Percentiles rank a stretch among this genome's conserved stretches.
Evolutionary conservation across 257 asterid genomes (phyloP).

Genomic region (Salvia splendens): DNA sequence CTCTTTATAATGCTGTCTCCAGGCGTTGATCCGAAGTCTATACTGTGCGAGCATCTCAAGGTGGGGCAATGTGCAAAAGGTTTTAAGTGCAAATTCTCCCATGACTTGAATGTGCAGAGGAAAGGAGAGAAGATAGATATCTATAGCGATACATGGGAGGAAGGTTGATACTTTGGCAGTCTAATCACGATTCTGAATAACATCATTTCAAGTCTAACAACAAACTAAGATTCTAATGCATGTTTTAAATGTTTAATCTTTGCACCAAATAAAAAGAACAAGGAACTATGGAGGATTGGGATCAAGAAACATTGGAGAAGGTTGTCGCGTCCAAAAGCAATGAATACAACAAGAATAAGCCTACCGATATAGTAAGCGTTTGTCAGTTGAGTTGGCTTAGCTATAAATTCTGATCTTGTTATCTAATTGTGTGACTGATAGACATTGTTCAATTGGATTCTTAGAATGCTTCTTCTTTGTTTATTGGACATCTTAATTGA

Average conservation of each 20-base stretch:
- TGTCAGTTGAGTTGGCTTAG: too few species aligned
- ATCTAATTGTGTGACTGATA: not conserved
- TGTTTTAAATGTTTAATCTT: slow-evolving; percentile 23
- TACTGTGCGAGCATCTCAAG: slow-evolving; percentile 80
- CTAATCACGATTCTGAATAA: not conserved
- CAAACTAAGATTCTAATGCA: slow-evolving; percentile 7
- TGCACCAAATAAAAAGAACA: slow-evolving; percentile 25
- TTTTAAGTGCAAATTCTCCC: slow-evolving; percentile 95
- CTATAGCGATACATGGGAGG: slow-evolving; percentile 70
- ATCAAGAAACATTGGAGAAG: slow-evolving; percentile 81
- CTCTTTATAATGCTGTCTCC: slow-evolving; percentile 27
- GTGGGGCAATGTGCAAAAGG: slow-evolving; percentile 90
- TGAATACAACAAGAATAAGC: slow-evolving; percentile 94
- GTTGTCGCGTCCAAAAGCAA: slow-evolving; percentile 81
- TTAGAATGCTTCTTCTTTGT: not conserved
- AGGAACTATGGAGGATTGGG: slow-evolving; percentile 97
- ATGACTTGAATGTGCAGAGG: slow-evolving; percentile 93
- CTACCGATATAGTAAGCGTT: slow-evolving; percentile 83
- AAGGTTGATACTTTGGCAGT: slow-evolving; percentile 44
- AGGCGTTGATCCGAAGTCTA: slow-evolving; percentile 96
- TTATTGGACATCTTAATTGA: not conserved
- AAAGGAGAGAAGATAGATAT: slow-evolving; percentile 97
- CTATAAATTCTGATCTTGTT: too few species aligned
- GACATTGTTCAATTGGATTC: slow-evolving; percentile 19
- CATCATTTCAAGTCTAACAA: not conserved